A percentile compares a stretch with the other conserved stretches of the same genome.
Conservation (phyloP, 2,329 filamentous ascomycete species). For the Phialophora macrospora region DNA sequence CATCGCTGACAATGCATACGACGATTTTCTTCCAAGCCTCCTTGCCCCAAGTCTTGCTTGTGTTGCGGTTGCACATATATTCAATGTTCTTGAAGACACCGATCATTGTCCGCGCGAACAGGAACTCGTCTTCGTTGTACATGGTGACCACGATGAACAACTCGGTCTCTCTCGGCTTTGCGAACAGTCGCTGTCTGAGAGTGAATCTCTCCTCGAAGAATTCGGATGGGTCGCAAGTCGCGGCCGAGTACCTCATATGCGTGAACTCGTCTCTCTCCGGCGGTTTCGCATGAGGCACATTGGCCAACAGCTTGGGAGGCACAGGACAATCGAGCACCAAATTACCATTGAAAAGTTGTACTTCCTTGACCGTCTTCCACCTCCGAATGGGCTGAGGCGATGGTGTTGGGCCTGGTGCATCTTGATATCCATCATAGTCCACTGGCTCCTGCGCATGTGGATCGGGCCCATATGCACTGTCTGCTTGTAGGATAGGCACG, state of each 20-base stretch:
- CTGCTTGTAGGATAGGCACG: conserved; percentile 74
- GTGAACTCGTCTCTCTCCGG: conserved; percentile 81
- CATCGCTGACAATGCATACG: conserved; percentile 95
- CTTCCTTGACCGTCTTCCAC: conserved; percentile 99
- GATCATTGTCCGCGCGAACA: conserved; percentile 93
- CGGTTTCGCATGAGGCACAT: conserved; percentile 78
- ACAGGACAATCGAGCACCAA: conserved; percentile 96
- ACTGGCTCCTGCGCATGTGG: conserved; percentile 52
- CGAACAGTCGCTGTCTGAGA: conserved; percentile 86
- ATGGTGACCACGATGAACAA: conserved; percentile 96
- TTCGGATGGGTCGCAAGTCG: conserved; percentile 87
- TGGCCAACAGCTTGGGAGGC: conserved; percentile 82
- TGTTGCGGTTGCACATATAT: conserved; percentile 91
- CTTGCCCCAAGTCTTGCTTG: conserved; percentile 97
- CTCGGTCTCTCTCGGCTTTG: conserved; percentile 89
- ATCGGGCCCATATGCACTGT: conserved; percentile 67
- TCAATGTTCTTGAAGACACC: conserved; percentile 99
- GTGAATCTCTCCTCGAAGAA: conserved; percentile 92
- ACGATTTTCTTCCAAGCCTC: conserved; percentile 99
- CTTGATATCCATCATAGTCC: conserved; percentile 40
- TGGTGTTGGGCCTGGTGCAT: conserved; percentile 48
- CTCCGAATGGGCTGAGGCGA: conserved; percentile 71
- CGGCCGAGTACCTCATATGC: conserved; percentile 86
- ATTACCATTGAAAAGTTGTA: conserved; percentile 95
- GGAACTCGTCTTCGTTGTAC: conserved; percentile 98